phyloP scores from a whole-genome alignment of 805 yeast genomes.

The Candida khao-thaluensis region DNA sequence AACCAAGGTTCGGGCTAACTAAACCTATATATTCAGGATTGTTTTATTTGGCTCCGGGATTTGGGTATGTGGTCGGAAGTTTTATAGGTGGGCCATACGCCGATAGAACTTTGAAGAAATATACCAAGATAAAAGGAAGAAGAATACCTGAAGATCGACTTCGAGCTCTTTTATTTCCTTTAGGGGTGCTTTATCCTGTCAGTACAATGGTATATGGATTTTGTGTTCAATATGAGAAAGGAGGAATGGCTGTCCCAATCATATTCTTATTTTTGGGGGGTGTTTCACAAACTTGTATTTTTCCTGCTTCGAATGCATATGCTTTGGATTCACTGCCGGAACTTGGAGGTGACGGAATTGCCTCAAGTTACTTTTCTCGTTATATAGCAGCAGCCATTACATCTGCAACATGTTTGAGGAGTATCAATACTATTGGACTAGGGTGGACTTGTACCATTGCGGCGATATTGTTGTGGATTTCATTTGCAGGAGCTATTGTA shows the following conservation, averaged over 20 bases:
- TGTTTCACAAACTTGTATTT: constrained; percentile 47
- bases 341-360: constrained; percentile 51
- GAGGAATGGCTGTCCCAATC: constrained; percentile 55
- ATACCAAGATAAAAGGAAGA: constrained; percentile 39
- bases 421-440: constrained; percentile 47
- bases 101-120: constrained; percentile 44
- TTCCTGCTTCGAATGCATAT: constrained; percentile 52
- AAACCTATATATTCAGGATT: constrained; percentile 48
- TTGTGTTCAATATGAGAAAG: constrained; percentile 45
- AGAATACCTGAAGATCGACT: constrained; percentile 52
- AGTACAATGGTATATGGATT: constrained; percentile 51
- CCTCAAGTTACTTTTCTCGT: constrained; percentile 48
- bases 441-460: constrained; percentile 56
- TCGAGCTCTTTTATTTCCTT: constrained; percentile 25
- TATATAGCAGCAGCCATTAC: constrained; percentile 49
- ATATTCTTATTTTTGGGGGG: constrained; percentile 47
- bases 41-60: constrained; percentile 55
- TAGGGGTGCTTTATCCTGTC: constrained; percentile 43
- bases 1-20: constrained; percentile 49
- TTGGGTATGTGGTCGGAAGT: constrained; percentile 50
- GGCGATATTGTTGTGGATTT: constrained; percentile 39
- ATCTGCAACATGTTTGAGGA: constrained; percentile 44
- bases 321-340: constrained; percentile 56
- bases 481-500: constrained; percentile 26
- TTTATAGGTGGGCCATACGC: constrained; percentile 51